A percentile compares a stretch with the other conserved stretches of the same genome.
These are phyloP conservation scores for Irpex sp. DNA, from an alignment of 1,284 basidiomycete species.

Conservation along the genomic window DNA sequence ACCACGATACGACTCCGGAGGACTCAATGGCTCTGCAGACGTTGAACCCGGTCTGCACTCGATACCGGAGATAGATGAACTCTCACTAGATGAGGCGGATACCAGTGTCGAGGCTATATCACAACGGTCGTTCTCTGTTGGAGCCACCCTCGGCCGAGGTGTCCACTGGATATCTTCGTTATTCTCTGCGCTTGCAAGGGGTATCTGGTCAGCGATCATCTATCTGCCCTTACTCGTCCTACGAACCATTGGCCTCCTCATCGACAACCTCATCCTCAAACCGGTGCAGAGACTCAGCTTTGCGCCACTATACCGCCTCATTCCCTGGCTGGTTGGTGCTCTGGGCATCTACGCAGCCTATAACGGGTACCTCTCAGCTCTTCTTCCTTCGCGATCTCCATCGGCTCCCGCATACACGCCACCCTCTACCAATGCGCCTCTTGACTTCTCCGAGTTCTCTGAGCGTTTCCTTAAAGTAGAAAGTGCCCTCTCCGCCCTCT, in stretches of 20 bases:
- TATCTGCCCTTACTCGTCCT: conserved; percentile 39
- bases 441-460: conserved; percentile 68
- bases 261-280: conserved; percentile 41
- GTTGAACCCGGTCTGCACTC: conserved; percentile 49
- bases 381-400: conserved; percentile 23
- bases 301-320: conserved; percentile 22
- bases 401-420: conserved; percentile 34
- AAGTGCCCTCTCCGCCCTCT: conserved; percentile 52
- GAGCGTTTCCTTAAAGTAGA: conserved; percentile 67
- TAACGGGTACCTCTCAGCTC: conserved; percentile 34
- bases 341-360: conserved; percentile 39
- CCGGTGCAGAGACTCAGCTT: conserved; percentile 40
- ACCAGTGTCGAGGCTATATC: conserved; percentile 23
- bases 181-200: conserved; percentile 18
- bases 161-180: conserved; percentile 38
- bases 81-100: conserved; percentile 15
- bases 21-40: conserved; percentile 40
- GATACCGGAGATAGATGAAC: conserved; percentile 53
- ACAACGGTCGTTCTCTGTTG: conserved; percentile 38
- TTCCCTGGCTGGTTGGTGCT: conserved; percentile 39
- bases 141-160: conserved; percentile 40
- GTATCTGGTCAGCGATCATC: conserved; percentile 23
- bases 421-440: conserved; percentile 57
- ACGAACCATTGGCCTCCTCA: conserved; percentile 38
- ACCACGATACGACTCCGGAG: conserved; percentile 18